phyloP scores from a whole-genome alignment of 441 rosid species.

The Croton laevigatus region DNA sequence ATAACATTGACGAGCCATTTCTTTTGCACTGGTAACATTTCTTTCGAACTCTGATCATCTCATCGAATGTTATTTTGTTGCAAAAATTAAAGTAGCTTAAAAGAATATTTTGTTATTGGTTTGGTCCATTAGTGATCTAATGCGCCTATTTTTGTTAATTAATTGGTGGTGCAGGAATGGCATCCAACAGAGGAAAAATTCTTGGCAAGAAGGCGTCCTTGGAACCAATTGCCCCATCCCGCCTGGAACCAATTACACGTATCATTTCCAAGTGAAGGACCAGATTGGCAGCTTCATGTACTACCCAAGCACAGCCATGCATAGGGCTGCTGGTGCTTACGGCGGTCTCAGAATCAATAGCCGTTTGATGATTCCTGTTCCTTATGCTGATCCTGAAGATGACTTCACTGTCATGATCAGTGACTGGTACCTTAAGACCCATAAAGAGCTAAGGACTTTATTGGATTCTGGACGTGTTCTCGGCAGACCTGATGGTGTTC shows the following conservation, averaged over 20 bases:
- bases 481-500: conserved; percentile 26
- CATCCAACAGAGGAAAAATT: conserved; percentile 63
- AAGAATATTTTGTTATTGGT: no score
- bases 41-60: neutral
- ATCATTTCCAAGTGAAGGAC: conserved; percentile 68
- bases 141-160: neutral
- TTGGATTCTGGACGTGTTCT: conserved; percentile 55
- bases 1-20: conserved; percentile 71
- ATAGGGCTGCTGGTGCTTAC: conserved; percentile 58
- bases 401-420: conserved; percentile 51
- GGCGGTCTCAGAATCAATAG: conserved; percentile 69
- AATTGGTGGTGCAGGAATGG: conserved; percentile 41
- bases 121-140: no score
- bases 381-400: conserved; percentile 59
- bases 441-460: conserved; percentile 38
- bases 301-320: conserved; percentile 51
- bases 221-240: conserved; percentile 71
- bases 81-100: no score
- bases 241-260: conserved; percentile 62
- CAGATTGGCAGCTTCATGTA: conserved; percentile 81
- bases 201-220: conserved; percentile 62
- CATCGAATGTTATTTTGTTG: no score
- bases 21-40: conserved; percentile 16
- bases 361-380: conserved; percentile 64
- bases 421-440: conserved; percentile 62